Conservation (phyloP, 768 basidiomycete species). For the Macrolepiota dolichaula region DNA sequence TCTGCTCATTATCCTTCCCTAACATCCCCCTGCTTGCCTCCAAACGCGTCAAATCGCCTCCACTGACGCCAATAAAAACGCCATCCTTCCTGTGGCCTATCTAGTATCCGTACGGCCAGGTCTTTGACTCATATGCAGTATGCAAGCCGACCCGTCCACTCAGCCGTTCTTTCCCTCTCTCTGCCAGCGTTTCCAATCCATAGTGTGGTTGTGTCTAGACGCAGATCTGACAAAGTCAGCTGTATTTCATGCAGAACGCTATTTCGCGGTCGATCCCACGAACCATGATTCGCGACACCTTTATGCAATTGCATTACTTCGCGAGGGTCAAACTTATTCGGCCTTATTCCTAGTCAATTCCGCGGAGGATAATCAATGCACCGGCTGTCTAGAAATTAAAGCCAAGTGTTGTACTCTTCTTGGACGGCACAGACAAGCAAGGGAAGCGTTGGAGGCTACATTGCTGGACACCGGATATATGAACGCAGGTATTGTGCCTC, state of each 20-base stretch:
- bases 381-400: slow-evolving; percentile 77
- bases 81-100: slow-evolving; percentile 27
- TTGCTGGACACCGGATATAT: slow-evolving; percentile 49
- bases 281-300: slow-evolving; percentile 84
- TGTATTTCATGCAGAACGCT: slow-evolving; percentile 87
- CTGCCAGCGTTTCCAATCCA: slow-evolving; percentile 62
- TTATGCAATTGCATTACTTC: slow-evolving; percentile 75
- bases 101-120: slow-evolving; percentile 9
- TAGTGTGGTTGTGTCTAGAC: slow-evolving; percentile 86
- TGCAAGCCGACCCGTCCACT: slow-evolving; percentile 54
- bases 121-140: slow-evolving; percentile 20
- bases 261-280: slow-evolving; percentile 63
- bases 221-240: slow-evolving; percentile 75
- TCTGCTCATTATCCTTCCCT: background rate
- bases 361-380: slow-evolving; percentile 57
- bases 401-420: slow-evolving; percentile 70
- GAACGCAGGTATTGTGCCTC: slow-evolving; percentile 50
- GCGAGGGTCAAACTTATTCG: slow-evolving; percentile 68
- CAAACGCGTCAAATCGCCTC: slow-evolving; percentile 7
- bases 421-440: slow-evolving; percentile 74
- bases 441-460: slow-evolving; percentile 65
- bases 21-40: background rate
- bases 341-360: slow-evolving; percentile 69
- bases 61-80: background rate
- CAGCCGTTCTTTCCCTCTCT: slow-evolving; percentile 50